phyloP scores from a whole-genome alignment of 768 basidiomycete species.

The Suillus cothurnatus region DNA sequence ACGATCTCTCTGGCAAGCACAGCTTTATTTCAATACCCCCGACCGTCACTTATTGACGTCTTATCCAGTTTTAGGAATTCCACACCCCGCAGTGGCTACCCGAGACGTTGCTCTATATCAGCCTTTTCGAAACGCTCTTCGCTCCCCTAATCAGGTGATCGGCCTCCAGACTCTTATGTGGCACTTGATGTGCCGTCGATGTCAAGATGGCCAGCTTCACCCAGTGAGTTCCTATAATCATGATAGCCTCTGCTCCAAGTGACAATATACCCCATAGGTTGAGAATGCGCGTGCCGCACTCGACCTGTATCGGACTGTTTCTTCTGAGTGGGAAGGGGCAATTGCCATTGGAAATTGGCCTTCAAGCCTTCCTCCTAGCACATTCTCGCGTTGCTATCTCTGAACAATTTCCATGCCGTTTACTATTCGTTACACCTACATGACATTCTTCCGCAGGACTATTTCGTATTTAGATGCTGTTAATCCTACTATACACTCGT shows the following conservation, averaged over 20 bases:
- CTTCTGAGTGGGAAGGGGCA: slow-evolving; percentile 65
- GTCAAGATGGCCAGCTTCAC: slow-evolving; percentile 70
- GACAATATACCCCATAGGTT: slow-evolving; percentile 43
- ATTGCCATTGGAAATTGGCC: slow-evolving; percentile 72
- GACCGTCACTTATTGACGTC: slow-evolving; percentile 15
- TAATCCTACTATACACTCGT: slow-evolving; percentile 7
- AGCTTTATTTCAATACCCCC: slow-evolving; percentile 10
- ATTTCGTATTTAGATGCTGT: slow-evolving; percentile 7
- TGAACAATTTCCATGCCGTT: slow-evolving; percentile 29
- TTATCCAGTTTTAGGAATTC: slow-evolving; percentile 70
- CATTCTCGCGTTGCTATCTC: slow-evolving; percentile 79
- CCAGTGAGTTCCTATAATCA: slow-evolving; percentile 52
- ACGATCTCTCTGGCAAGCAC: slow-evolving; percentile 70
- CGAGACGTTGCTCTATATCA: slow-evolving; percentile 81
- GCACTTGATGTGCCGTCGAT: slow-evolving; percentile 79
- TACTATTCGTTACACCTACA: slow-evolving; percentile 7
- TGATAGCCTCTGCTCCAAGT: slow-evolving; percentile 17
- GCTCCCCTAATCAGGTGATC: slow-evolving; percentile 63
- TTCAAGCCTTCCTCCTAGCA: slow-evolving; percentile 71
- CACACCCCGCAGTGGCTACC: slow-evolving; percentile 75
- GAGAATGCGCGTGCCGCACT: slow-evolving; percentile 72
- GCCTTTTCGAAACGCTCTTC: slow-evolving; percentile 75
- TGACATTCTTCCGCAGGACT: slow-evolving; percentile 3
- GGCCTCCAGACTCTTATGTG: slow-evolving; percentile 81
- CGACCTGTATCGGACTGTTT: slow-evolving; percentile 57